These are phyloP conservation scores for Phyllosticta citrichinensis DNA, from an alignment of 2,329 filamentous ascomycete species.

Conservation along the genomic window DNA sequence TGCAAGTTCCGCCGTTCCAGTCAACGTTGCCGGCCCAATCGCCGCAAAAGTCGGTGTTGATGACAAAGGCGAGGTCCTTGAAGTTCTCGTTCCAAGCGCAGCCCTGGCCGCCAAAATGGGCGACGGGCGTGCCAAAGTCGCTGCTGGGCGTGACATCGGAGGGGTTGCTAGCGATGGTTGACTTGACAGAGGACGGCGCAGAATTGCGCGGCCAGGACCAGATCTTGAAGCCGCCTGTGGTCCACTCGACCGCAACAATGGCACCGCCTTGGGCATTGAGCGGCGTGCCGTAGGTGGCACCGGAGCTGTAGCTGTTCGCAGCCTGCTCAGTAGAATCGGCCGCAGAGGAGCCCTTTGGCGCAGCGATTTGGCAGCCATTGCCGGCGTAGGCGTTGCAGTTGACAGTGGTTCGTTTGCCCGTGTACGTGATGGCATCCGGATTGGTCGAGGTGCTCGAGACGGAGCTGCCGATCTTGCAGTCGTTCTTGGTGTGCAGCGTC, in stretches of 20 bases:
- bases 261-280: conserved; percentile 29
- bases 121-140: conserved; percentile 20
- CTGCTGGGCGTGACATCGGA: conserved; percentile 13
- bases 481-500: conserved; percentile 23
- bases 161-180: conserved; percentile 8
- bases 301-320: conserved; percentile 11
- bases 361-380: conserved; percentile 27
- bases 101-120: conserved; percentile 28
- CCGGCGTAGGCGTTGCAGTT: conserved; percentile 34
- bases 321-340: neutral
- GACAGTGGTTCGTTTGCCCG: conserved; percentile 31
- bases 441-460: conserved; percentile 6
- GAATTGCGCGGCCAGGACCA: conserved; percentile 31
- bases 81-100: conserved; percentile 37
- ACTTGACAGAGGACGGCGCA: conserved; percentile 4
- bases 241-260: conserved; percentile 33
- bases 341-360: conserved; percentile 9
- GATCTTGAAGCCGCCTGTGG: conserved; percentile 26
- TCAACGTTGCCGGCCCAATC: conserved; percentile 43
- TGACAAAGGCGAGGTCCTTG: conserved; percentile 25
- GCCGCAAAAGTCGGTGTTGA: conserved; percentile 44
- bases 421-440: neutral
- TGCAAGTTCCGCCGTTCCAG: conserved; percentile 39
- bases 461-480: conserved; percentile 14
- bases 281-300: conserved; percentile 37